Evolutionary conservation across 805 yeast genomes (phyloP).

Genomic region (Monosporozyma servazzii): DNA sequence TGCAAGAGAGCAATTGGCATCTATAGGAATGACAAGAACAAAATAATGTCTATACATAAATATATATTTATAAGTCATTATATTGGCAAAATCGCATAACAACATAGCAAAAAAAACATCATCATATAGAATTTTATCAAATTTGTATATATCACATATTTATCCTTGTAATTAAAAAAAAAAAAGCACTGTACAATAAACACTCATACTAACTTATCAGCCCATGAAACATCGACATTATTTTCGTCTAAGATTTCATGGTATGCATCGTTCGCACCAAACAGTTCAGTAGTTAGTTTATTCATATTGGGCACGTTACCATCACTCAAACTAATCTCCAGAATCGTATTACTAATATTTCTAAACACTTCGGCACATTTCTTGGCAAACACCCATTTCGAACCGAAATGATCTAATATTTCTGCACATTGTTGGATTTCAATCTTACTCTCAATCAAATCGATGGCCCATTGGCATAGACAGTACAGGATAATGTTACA

Average conservation of each 20-base stretch:
- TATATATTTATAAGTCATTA: too few species aligned
- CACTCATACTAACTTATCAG: conserved; percentile 21
- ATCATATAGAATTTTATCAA: background rate
- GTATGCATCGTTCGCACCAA: conserved; percentile 38
- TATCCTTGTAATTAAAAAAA: background rate
- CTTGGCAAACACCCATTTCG: conserved; percentile 39
- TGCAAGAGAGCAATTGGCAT: too few species aligned
- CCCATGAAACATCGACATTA: conserved; percentile 38
- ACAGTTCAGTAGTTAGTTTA: conserved; percentile 32
- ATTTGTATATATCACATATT: background rate
- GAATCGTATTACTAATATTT: conserved; percentile 35
- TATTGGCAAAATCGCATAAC: too few species aligned
- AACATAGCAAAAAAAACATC: too few species aligned
- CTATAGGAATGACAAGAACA: too few species aligned
- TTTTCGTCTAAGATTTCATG: conserved; percentile 40
- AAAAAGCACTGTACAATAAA: background rate
- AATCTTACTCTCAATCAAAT: conserved; percentile 37
- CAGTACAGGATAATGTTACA: conserved; percentile 41
- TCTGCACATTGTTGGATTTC: conserved; percentile 40
- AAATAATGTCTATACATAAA: too few species aligned
- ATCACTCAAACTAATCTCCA: conserved; percentile 35
- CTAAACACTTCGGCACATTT: conserved; percentile 38
- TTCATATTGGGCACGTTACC: conserved; percentile 35
- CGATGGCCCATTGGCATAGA: conserved; percentile 39
- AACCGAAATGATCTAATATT: conserved; percentile 37